phyloP scores from a whole-genome alignment of 257 asterid species.

The Linderniella brevidens region DNA sequence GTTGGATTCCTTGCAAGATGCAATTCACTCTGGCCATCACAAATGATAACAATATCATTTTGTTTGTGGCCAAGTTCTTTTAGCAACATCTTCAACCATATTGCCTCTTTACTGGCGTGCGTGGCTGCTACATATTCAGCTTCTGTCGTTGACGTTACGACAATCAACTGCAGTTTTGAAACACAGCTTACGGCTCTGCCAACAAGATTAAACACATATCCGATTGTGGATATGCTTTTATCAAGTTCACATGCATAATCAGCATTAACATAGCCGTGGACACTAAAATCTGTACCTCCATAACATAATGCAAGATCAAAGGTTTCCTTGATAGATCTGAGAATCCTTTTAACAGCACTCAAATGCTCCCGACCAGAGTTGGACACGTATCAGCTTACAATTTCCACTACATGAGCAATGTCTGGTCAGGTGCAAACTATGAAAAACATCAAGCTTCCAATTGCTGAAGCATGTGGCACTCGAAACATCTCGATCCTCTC shows the following conservation, averaged over 20 bases:
- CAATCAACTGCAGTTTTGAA: not conserved
- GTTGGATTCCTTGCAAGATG: not conserved
- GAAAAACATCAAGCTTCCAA: slow-evolving; percentile 1
- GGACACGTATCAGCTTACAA: not conserved
- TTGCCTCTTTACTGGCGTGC: slow-evolving; percentile 1
- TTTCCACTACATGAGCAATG: slow-evolving; percentile 4
- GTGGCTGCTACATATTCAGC: not conserved
- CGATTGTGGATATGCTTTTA: not conserved
- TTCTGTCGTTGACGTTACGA: not conserved
- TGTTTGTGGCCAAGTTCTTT: not conserved
- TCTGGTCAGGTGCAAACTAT: slow-evolving; percentile 2
- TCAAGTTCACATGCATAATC: slow-evolving; percentile 1
- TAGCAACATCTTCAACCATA: not conserved
- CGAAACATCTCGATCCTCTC: slow-evolving; percentile 6
- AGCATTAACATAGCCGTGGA: not conserved
- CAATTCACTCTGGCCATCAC: not conserved
- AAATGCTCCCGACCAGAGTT: not conserved
- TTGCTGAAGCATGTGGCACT: slow-evolving; percentile 2
- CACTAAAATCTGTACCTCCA: not conserved
- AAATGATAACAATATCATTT: not conserved
- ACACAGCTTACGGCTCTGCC: slow-evolving; percentile 3
- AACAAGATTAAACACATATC: not conserved
- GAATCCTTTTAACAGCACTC: not conserved
- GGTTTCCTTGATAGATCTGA: not conserved
- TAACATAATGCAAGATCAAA: slow-evolving; percentile 1